Percentiles rank a stretch among this genome's conserved stretches.
These are phyloP conservation scores for Lophium mytilinum DNA, from an alignment of 495 filamentous ascomycete genomes.

Conservation along the genomic window DNA sequence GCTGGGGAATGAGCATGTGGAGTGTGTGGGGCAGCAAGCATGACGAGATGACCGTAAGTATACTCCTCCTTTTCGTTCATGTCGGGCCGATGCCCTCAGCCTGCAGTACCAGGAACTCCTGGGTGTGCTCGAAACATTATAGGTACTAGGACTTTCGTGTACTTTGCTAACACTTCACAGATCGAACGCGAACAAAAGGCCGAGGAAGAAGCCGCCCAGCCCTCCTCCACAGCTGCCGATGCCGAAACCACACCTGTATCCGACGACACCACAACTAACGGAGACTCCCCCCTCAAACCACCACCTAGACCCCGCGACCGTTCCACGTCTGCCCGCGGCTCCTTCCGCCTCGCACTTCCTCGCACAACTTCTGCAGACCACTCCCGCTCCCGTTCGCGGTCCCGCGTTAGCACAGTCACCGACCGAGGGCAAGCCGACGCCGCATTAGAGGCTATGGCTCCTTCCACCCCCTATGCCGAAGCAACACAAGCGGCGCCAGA, in stretches of 20 bases:
- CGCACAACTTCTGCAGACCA: background rate
- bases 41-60: conserved; percentile 59
- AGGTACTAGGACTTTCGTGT: too few relatives aligned
- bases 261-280: background rate
- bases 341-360: background rate
- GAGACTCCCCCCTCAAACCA: background rate
- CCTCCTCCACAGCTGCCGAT: background rate
- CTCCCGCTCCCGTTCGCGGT: conserved; percentile 7
- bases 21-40: conserved; percentile 79
- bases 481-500: background rate
- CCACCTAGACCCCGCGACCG: background rate
- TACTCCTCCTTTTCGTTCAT: background rate
- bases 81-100: background rate
- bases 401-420: conserved; percentile 13
- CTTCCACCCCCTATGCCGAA: background rate
- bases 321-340: background rate
- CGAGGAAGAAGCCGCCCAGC: conserved; percentile 4
- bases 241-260: background rate
- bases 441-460: background rate
- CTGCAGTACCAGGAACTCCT: too few relatives aligned
- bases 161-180: conserved; percentile 4
- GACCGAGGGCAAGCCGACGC: conserved; percentile 13
- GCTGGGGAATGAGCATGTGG: conserved; percentile 76
- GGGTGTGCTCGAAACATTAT: too few relatives aligned
- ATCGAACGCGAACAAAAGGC: conserved; percentile 21